A percentile compares a stretch with the other conserved stretches of the same genome.
These are phyloP conservation scores for Penicillium atrosanguineum DNA, from an alignment of 495 filamentous ascomycete species.

Conservation along the genomic window DNA sequence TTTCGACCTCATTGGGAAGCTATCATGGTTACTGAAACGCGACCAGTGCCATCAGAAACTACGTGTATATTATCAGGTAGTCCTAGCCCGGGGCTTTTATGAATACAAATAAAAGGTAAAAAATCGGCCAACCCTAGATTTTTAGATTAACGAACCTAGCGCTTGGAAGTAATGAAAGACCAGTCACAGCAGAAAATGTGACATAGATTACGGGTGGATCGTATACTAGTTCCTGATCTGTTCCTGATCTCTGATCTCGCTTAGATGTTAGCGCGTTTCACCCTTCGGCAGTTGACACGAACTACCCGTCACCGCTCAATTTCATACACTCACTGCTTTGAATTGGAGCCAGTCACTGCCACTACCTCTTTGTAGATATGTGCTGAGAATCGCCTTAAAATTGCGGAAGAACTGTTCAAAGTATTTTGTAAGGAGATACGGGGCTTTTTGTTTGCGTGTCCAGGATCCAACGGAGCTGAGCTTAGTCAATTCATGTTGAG, in stretches of 20 bases:
- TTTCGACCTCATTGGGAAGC: conserved; percentile 31
- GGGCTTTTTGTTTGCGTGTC: no score
- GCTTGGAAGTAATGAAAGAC: neutral
- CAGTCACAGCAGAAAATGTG: neutral
- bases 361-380: no score
- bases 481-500: no score
- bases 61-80: neutral
- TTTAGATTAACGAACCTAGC: neutral
- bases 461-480: no score
- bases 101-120: neutral
- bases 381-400: no score
- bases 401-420: no score
- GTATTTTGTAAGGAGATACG: no score
- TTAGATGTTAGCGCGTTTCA: conserved; percentile 5
- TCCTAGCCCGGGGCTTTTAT: neutral
- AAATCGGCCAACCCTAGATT: neutral
- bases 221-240: neutral
- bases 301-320: neutral
- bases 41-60: neutral
- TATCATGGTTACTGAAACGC: neutral
- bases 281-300: neutral
- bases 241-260: neutral
- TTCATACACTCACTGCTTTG: no score
- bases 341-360: no score
- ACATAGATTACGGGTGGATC: neutral